phyloP scores from a whole-genome alignment of 305 asterid species.

The Fraxinus xanthoxyloides region DNA sequence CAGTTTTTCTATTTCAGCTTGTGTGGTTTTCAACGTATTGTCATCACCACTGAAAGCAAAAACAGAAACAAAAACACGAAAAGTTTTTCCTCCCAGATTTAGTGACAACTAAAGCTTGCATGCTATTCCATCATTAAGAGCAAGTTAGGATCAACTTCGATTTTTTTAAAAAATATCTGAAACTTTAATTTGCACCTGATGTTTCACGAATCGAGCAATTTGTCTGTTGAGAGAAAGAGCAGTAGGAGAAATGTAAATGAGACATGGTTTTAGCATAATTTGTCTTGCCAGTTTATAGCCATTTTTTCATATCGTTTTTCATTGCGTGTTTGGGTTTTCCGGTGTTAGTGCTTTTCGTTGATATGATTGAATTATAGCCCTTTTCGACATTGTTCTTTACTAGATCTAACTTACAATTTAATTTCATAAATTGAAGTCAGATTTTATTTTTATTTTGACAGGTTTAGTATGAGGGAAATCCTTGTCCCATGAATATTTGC shows the following conservation, averaged over 20 bases:
- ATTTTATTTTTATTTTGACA: not conserved
- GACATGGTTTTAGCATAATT: not conserved
- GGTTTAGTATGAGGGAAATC: not conserved
- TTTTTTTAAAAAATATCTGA: not conserved
- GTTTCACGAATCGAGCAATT: not conserved
- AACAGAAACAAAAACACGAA: not conserved
- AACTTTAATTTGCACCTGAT: not conserved
- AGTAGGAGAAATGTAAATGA: not conserved
- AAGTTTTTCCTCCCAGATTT: not conserved
- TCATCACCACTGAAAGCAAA: not conserved
- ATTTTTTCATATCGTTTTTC: not conserved
- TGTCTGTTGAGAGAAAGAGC: not conserved
- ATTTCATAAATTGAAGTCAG: not conserved
- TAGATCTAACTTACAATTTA: not conserved
- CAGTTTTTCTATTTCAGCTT: not conserved
- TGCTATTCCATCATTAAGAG: not conserved
- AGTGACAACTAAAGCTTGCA: not conserved
- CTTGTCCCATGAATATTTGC: slow-evolving; percentile 4
- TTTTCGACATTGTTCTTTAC: not conserved
- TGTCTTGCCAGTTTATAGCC: not conserved
- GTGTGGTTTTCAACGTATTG: not conserved
- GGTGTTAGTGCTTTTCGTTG: too few relatives aligned
- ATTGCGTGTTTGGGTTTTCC: not conserved
- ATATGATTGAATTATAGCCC: not conserved
- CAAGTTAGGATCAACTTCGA: not conserved